Percentiles rank a stretch among this genome's conserved stretches.
Conservation (phyloP, 2,329 filamentous ascomycete genomes). For the Setomelanomma holmii region DNA sequence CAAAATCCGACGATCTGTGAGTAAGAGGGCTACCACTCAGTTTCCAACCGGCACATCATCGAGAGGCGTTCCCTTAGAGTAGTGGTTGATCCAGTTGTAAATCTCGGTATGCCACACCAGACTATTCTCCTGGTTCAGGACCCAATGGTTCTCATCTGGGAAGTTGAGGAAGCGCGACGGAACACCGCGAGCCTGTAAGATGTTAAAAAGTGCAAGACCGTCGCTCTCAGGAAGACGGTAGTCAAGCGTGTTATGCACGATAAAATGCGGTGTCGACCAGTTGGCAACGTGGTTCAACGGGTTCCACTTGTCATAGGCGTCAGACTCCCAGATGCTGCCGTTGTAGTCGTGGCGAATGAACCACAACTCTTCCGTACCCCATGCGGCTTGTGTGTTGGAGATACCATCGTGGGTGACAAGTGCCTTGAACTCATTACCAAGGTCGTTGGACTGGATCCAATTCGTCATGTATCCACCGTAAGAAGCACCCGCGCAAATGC, state of each 20-base stretch:
- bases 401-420: conserved; percentile 89
- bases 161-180: conserved; percentile 82
- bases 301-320: conserved; percentile 64
- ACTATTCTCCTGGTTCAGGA: conserved; percentile 87
- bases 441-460: conserved; percentile 87
- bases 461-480: conserved; percentile 61
- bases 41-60: conserved; percentile 40
- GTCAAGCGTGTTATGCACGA: conserved; percentile 90
- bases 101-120: conserved; percentile 81
- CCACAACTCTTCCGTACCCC: conserved; percentile 59
- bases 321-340: conserved; percentile 41
- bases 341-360: conserved; percentile 57
- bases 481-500: conserved; percentile 74
- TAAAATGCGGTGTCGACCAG: conserved; percentile 86
- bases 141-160: conserved; percentile 81
- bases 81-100: conserved; percentile 51
- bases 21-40: no score
- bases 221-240: conserved; percentile 87
- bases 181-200: conserved; percentile 77
- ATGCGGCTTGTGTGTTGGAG: conserved; percentile 64
- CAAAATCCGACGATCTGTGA: no score
- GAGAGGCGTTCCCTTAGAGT: conserved; percentile 37
- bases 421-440: conserved; percentile 85
- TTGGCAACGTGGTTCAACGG: conserved; percentile 65
- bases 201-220: conserved; percentile 83